A percentile compares a stretch with the other conserved stretches of the same genome.
Evolutionary conservation across 805 yeast species (phyloP).

Genomic region (Kuraishia piskuri): DNA sequence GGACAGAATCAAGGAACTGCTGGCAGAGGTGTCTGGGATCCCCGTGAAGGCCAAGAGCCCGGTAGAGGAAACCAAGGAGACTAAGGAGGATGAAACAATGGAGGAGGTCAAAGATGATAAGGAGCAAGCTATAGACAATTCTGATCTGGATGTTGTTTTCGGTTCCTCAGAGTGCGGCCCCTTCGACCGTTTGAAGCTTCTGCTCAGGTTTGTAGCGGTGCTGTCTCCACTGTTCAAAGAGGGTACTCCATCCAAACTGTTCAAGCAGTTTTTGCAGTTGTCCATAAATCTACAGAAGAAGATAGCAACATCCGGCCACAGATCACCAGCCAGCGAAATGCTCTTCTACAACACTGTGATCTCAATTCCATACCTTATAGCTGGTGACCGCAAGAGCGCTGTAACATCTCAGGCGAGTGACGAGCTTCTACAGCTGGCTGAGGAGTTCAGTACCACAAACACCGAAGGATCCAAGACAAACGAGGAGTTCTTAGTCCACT

Average conservation of each 20-base stretch:
- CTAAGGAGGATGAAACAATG: constrained; percentile 5
- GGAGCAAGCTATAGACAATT: not conserved
- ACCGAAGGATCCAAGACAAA: constrained; percentile 10
- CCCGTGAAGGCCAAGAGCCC: constrained; percentile 9
- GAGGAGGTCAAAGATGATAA: constrained; percentile 5
- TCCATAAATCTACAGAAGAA: constrained; percentile 49
- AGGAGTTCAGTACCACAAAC: constrained; percentile 17
- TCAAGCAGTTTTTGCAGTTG: constrained; percentile 42
- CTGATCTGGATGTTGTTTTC: constrained; percentile 9
- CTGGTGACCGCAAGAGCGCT: constrained; percentile 16
- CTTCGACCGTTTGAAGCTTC: constrained; percentile 64
- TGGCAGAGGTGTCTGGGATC: constrained; percentile 25
- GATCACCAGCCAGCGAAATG: constrained; percentile 60
- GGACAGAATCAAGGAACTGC: constrained; percentile 46
- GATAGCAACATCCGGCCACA: constrained; percentile 14
- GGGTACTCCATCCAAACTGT: constrained; percentile 30
- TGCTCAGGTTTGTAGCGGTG: constrained; percentile 61
- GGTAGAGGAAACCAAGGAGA: constrained; percentile 6
- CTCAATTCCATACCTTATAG: constrained; percentile 48
- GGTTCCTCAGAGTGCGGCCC: constrained; percentile 36
- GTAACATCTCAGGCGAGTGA: constrained; percentile 25
- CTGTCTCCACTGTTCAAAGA: constrained; percentile 56
- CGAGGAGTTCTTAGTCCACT: constrained; percentile 5
- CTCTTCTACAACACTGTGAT: constrained; percentile 53
- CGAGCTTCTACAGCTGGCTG: constrained; percentile 38